These are phyloP conservation scores for Annona cherimola DNA, from an alignment of 164 flowering plant genomes.

Conservation along the genomic window DNA sequence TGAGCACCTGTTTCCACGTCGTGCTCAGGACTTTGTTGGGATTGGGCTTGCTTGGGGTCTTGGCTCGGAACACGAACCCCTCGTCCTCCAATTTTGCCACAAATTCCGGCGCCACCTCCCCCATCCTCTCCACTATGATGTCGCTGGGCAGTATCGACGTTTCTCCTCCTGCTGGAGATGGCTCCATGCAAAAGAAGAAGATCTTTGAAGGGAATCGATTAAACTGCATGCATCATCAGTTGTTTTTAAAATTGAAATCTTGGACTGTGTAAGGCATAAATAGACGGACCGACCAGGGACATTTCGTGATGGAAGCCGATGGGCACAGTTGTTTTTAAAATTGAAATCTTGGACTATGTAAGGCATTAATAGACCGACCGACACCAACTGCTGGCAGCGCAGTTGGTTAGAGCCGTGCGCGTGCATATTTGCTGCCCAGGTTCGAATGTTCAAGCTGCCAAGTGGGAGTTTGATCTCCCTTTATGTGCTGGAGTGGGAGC, in stretches of 20 bases:
- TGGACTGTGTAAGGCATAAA: neutral
- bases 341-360: too few relatives aligned
- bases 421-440: too few relatives aligned
- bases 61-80: neutral
- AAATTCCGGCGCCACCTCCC: conserved; percentile 7
- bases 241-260: neutral
- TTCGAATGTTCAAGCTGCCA: too few relatives aligned
- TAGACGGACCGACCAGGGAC: conserved; percentile 10
- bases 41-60: neutral
- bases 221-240: neutral
- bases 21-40: neutral
- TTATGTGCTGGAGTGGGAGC: too few relatives aligned
- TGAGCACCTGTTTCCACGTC: conserved; percentile 3
- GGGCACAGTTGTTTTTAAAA: neutral
- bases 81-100: neutral
- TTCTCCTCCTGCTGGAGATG: conserved; percentile 10
- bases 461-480: too few relatives aligned
- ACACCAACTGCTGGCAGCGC: too few relatives aligned
- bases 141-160: conserved; percentile 12
- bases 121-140: conserved; percentile 6
- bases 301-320: conserved; percentile 17
- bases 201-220: conserved; percentile 6
- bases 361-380: too few relatives aligned
- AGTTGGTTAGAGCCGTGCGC: too few relatives aligned
- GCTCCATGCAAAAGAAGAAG: conserved; percentile 6